phyloP scores from a whole-genome alignment of 441 rosid species.

The Euphorbia schlechtendalii region DNA sequence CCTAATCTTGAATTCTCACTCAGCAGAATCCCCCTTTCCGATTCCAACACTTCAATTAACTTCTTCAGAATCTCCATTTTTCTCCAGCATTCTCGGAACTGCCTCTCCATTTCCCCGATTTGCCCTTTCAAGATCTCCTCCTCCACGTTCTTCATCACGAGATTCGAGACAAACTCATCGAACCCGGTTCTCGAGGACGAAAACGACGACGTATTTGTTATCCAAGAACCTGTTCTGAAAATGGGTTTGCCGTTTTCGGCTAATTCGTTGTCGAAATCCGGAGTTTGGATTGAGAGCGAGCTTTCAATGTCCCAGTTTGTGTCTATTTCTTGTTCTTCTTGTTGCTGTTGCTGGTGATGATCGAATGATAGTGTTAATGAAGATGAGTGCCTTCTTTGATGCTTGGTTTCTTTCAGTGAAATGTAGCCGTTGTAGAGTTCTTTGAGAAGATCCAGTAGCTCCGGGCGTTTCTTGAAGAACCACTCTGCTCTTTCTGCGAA shows the following conservation, averaged over 20 bases:
- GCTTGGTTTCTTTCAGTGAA: conserved; percentile 31
- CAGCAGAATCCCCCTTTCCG: conserved; percentile 46
- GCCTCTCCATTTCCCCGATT: conserved; percentile 30
- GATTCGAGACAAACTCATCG: conserved; percentile 35
- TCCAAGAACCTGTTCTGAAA: not conserved
- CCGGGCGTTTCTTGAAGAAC: conserved; percentile 59
- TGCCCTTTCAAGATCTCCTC: conserved; percentile 37
- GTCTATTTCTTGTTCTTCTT: conserved; percentile 23
- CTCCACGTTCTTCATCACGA: conserved; percentile 49
- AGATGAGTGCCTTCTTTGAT: not conserved
- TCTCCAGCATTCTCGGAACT: conserved; percentile 29
- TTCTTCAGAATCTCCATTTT: conserved; percentile 52
- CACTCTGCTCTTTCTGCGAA: conserved; percentile 62
- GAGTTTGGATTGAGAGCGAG: conserved; percentile 29
- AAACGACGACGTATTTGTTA: not conserved
- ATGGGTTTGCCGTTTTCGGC: not conserved
- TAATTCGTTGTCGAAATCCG: not conserved
- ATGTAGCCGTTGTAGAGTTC: conserved; percentile 56
- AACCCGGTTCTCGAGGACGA: not conserved
- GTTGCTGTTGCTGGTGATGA: conserved; percentile 4
- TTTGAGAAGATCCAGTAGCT: conserved; percentile 42
- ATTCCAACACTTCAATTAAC: conserved; percentile 50
- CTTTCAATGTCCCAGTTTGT: conserved; percentile 38
- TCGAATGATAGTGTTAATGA: not conserved
- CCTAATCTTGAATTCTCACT: conserved; percentile 48